Conservation (phyloP, 495 filamentous ascomycete species). For the Elaphomyces granulatus region DNA sequence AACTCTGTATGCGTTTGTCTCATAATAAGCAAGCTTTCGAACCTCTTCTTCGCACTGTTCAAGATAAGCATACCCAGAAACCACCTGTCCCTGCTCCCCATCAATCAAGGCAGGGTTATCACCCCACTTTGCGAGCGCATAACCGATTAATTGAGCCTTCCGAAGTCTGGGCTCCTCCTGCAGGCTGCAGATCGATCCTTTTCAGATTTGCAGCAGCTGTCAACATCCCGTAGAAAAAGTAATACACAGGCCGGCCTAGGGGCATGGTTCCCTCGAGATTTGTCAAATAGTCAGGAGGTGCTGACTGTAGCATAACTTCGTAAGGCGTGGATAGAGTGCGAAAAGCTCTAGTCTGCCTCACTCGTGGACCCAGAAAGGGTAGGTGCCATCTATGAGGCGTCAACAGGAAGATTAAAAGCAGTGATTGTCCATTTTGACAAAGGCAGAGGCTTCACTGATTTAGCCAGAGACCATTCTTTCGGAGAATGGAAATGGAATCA, state of each 20-base stretch:
- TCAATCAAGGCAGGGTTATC: slow-evolving; percentile 14
- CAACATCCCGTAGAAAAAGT: slow-evolving; percentile 15
- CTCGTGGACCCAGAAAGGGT: too few relatives aligned
- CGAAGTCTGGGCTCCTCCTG: slow-evolving; percentile 9
- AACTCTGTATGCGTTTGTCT: slow-evolving; percentile 12
- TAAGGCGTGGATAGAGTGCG: too few relatives aligned
- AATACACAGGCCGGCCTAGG: slow-evolving; percentile 10
- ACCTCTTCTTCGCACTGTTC: slow-evolving; percentile 9
- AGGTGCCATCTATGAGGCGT: too few relatives aligned
- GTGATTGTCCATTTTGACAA: too few relatives aligned
- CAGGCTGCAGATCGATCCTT: slow-evolving; percentile 11
- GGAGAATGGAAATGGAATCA: too few relatives aligned
- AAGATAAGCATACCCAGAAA: slow-evolving; percentile 9
- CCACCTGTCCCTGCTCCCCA: slow-evolving; percentile 7
- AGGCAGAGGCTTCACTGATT: too few relatives aligned
- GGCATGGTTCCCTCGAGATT: not conserved
- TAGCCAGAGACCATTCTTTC: too few relatives aligned
- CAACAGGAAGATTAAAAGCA: too few relatives aligned
- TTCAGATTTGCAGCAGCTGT: slow-evolving; percentile 6
- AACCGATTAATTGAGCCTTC: slow-evolving; percentile 9
- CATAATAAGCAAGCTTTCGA: slow-evolving; percentile 9
- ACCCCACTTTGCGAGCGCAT: slow-evolving; percentile 12
- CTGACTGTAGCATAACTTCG: too few relatives aligned
- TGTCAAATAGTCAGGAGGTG: not conserved
- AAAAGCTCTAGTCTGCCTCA: too few relatives aligned